Evolutionary conservation across 371 early-diverging fungal genomes (phyloP), one percentile per base, ranked within the genome.

Genomic region (Phascolomyces articulosus): DNA sequence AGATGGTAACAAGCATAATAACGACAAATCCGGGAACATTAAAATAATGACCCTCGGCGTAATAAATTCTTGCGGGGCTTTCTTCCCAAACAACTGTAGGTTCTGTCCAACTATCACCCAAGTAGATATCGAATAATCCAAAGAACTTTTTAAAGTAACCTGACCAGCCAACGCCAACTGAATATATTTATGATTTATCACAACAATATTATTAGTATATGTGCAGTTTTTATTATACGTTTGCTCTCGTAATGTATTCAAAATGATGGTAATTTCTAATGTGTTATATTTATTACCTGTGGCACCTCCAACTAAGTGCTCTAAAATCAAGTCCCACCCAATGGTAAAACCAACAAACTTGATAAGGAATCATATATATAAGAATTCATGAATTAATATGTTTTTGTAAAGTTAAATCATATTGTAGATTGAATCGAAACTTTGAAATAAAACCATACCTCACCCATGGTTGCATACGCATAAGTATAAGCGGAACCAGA

Each of bases 401-500:
- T n/a, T n/a, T n/a, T n/a, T n/a, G n/a, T 44, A 18, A 44, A n/a
- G 16, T 13, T 13, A n/a, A 44, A 44, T 8, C 44, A 13, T 44
- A 44, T 8, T 44, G 4, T 1, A 16, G 8, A 44, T 13, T 2
- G 9, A 34, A 34, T 9, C 34, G 11, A 34, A 34, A 34, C 6
- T 9, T 9, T 34, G 34, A 34, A 34, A 44, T 44, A n/a, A 6
- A 20, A 34, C 3, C 20, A n/a, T 72, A 76, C 77, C 67, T 94
- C 94, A 23, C 95, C 95, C 79, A 93, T 82, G 2, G 93, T 92
- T 2, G 93, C 91, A 63, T 93, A 93, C 11, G 91, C 85, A 63
- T 91, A 93, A 0, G 94, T 90, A 68, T 93, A 94, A 10, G 93
- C 90, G 0, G 93, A 93, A 23, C 95, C 95, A 21, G 93, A 84